These are phyloP conservation scores for Ceratocystiopsis sp. DNA, from an alignment of 2,329 filamentous ascomycete genomes.

Conservation along the genomic window DNA sequence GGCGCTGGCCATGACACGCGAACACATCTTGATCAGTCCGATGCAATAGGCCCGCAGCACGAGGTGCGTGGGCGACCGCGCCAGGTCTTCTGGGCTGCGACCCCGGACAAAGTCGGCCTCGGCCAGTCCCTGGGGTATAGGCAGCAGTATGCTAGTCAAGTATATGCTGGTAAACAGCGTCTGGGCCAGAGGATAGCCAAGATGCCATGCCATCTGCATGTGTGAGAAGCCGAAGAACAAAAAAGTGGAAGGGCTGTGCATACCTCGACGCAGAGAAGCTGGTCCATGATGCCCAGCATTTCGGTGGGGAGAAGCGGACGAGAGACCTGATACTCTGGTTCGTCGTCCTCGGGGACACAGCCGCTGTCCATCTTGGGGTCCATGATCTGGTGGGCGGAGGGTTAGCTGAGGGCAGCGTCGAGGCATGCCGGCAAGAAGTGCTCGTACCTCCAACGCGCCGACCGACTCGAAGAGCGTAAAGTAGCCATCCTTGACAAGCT, in stretches of 20 bases:
- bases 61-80: slow-evolving; percentile 20
- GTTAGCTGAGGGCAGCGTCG: no score
- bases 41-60: slow-evolving; percentile 76
- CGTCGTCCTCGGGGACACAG: slow-evolving; percentile 56
- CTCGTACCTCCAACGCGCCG: slow-evolving; percentile 54
- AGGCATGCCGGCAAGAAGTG: neutral
- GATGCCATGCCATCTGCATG: slow-evolving; percentile 78
- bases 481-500: slow-evolving; percentile 81
- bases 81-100: slow-evolving; percentile 23
- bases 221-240: neutral
- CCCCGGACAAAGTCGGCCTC: slow-evolving; percentile 44
- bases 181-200: slow-evolving; percentile 88
- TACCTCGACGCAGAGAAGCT: slow-evolving; percentile 78
- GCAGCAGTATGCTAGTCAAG: slow-evolving; percentile 65
- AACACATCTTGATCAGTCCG: slow-evolving; percentile 67
- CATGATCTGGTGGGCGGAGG: slow-evolving; percentile 55
- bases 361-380: slow-evolving; percentile 98
- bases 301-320: slow-evolving; percentile 55
- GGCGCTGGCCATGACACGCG: slow-evolving; percentile 60
- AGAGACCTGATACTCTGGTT: slow-evolving; percentile 49
- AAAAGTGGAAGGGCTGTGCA: slow-evolving; percentile 5
- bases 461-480: slow-evolving; percentile 94
- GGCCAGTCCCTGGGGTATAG: slow-evolving; percentile 43
- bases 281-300: slow-evolving; percentile 84
- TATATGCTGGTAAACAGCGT: slow-evolving; percentile 89